Conservation (phyloP, 2,329 filamentous ascomycete species). For the Penicillium psychrosexuale region DNA sequence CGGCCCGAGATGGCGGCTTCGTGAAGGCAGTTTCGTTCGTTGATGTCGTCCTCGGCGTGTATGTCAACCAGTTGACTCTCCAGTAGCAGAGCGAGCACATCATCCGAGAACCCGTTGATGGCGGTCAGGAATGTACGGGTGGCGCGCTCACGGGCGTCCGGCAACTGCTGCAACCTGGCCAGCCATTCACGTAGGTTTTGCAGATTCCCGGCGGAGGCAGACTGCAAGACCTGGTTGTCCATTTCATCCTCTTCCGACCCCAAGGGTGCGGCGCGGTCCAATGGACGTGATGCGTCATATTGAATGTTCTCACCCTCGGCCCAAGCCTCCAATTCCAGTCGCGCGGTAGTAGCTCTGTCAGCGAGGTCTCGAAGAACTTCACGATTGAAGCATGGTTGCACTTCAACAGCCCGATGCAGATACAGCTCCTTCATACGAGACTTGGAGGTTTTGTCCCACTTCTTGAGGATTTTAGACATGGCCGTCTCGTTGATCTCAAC, state of each 20-base stretch:
- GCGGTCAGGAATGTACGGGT: slow-evolving; percentile 88
- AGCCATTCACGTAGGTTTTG: slow-evolving; percentile 77
- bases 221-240: slow-evolving; percentile 83
- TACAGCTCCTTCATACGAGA: slow-evolving; percentile 98
- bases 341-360: slow-evolving; percentile 92
- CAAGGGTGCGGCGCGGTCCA: slow-evolving; percentile 40
- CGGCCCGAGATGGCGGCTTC: slow-evolving; percentile 96
- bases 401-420: slow-evolving; percentile 90
- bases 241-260: slow-evolving; percentile 85
- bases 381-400: slow-evolving; percentile 97
- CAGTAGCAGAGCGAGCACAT: slow-evolving; percentile 71
- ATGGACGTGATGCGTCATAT: slow-evolving; percentile 58
- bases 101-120: slow-evolving; percentile 77
- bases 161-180: slow-evolving; percentile 61
- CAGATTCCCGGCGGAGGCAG: slow-evolving; percentile 73
- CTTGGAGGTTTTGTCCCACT: slow-evolving; percentile 99
- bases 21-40: slow-evolving; percentile 92
- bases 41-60: slow-evolving; percentile 95
- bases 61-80: slow-evolving; percentile 81
- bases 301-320: slow-evolving; percentile 92
- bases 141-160: slow-evolving; percentile 68
- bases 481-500: slow-evolving; percentile 97
- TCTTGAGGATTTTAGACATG: slow-evolving; percentile 98
- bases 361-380: slow-evolving; percentile 95
- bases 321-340: slow-evolving; percentile 94